Base-by-base conservation (phyloP, 2,329 filamentous ascomycete species). In the Trichophyton verrucosum region DNA sequence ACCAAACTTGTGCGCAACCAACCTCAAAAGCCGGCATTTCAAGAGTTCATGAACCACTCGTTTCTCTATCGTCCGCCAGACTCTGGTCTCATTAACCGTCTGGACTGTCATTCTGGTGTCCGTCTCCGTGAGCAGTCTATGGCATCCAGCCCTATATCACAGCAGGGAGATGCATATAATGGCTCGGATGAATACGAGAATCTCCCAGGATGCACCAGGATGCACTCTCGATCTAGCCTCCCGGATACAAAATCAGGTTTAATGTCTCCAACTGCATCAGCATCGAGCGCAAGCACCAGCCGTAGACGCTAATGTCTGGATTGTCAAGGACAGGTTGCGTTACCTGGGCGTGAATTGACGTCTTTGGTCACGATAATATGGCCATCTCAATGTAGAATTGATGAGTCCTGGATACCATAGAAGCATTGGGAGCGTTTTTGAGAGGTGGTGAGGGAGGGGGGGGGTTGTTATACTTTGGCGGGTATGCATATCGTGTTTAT, bases 1-100 rank as follows among this genome's bases (percentile, higher is more conserved):
- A 86, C 84, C 0, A 84, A 84, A 0, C 71, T 89, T 62, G 78
- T 88, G 24, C 86, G 86, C 69, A 81, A 85, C 65, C 78, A 89
- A 17, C 86, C 86, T 0, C 84, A 86, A 69, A 89, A 89, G 72
- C 86, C 86, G 7, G 80, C 80, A 24, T 79, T 89, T 58, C 72
- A 74, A 42, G 74, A 75, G 62, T 62, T 75, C 33, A 75, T 75
- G 70, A 70, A 71, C 9, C 55, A 36, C 9, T 56, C 46, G 11
- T 20, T 13, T 46, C 13, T 53, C 47, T 30, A 13, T 30, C 24
- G 6, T 17, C n/a, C 44, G 33, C 42, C 42, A 22, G n/a, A 46
- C 6, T 24, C 9, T 5, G 42, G 27, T 8, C 6, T 59, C 20
- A 20, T 22, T 8, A n/a, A 46, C 27, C n/a, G 40, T 42, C 38